Percentiles rank a stretch among this genome's conserved stretches.
Evolutionary conservation across 1,284 basidiomycete genomes (phyloP).

Genomic region (Cryptococcus sp.): DNA sequence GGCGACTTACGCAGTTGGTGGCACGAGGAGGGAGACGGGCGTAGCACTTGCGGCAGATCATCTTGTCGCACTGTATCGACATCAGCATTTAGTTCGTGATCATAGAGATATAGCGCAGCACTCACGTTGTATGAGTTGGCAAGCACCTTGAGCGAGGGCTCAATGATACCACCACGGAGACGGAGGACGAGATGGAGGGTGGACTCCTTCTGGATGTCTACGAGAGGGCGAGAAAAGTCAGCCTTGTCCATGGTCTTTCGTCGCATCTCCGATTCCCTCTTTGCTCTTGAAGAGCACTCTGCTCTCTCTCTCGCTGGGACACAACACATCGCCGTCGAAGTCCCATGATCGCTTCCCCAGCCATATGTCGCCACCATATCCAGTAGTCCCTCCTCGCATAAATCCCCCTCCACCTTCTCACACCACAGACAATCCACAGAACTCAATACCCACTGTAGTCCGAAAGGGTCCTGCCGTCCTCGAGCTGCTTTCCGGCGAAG

Average conservation of each 20-base stretch:
- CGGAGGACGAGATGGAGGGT: constrained; percentile 97
- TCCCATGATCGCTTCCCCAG: background rate
- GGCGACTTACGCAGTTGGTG: constrained; percentile 95
- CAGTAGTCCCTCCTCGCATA: background rate
- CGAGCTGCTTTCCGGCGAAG: constrained; percentile 94
- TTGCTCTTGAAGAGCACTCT: background rate
- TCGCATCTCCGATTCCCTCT: background rate
- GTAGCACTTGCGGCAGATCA: constrained; percentile 99
- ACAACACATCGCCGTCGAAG: background rate
- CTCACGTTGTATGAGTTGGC: constrained; percentile 86
- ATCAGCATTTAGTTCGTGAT: background rate
- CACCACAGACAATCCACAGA: background rate
- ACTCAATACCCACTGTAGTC: constrained; percentile 68
- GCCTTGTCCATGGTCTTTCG: constrained; percentile 1
- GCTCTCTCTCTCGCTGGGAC: background rate
- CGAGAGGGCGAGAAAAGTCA: constrained; percentile 8
- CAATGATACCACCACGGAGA: constrained; percentile 98
- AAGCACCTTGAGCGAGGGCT: constrained; percentile 96
- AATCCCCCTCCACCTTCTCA: background rate
- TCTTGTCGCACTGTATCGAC: constrained; percentile 71
- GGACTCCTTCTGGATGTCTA: constrained; percentile 95
- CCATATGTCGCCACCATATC: background rate
- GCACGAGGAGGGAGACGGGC: constrained; percentile 98
- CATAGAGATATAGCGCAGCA: constrained; percentile 1
- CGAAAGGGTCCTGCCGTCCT: constrained; percentile 89